phyloP scores from a whole-genome alignment of 2,329 filamentous ascomycete genomes.

The Nemania sp. region DNA sequence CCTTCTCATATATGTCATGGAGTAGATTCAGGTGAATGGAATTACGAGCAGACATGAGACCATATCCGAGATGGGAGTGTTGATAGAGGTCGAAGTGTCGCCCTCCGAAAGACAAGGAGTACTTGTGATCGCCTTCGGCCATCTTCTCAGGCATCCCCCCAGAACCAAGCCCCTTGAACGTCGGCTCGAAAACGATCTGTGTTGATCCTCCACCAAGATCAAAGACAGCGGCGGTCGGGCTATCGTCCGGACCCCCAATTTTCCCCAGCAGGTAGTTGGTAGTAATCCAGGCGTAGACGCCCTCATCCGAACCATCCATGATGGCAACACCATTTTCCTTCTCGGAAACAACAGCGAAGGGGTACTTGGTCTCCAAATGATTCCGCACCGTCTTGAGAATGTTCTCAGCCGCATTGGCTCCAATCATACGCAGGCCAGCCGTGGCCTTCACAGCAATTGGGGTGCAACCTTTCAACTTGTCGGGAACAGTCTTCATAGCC shows the following conservation, averaged over 20 bases:
- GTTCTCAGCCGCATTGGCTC: constrained; percentile 75
- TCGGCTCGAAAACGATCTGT: constrained; percentile 98
- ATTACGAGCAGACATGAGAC: constrained; percentile 91
- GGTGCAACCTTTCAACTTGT: constrained; percentile 87
- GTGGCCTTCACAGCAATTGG: constrained; percentile 98
- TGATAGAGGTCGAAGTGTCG: constrained; percentile 93
- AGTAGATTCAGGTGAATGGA: constrained; percentile 79
- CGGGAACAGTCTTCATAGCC: constrained; percentile 82
- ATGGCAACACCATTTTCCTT: constrained; percentile 89
- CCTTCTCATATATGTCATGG: constrained; percentile 68
- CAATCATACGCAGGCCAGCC: constrained; percentile 87
- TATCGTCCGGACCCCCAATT: constrained; percentile 90
- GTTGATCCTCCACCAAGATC: constrained; percentile 96
- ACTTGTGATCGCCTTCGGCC: constrained; percentile 92
- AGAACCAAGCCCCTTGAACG: constrained; percentile 72
- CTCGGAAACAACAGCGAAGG: constrained; percentile 88
- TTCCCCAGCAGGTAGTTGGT: constrained; percentile 98
- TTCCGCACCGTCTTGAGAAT: constrained; percentile 84
- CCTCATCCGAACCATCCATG: constrained; percentile 97
- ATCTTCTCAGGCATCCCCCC: constrained; percentile 87
- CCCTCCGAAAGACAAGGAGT: constrained; percentile 86
- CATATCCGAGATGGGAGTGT: constrained; percentile 96
- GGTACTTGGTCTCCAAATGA: constrained; percentile 85
- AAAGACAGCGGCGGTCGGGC: constrained; percentile 89
- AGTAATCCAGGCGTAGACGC: constrained; percentile 98